Percentiles rank a stretch among this genome's conserved stretches.
These are phyloP conservation scores for Globisporangium nagaii DNA, from an alignment of 352 stramenopile species.

Conservation along the genomic window DNA sequence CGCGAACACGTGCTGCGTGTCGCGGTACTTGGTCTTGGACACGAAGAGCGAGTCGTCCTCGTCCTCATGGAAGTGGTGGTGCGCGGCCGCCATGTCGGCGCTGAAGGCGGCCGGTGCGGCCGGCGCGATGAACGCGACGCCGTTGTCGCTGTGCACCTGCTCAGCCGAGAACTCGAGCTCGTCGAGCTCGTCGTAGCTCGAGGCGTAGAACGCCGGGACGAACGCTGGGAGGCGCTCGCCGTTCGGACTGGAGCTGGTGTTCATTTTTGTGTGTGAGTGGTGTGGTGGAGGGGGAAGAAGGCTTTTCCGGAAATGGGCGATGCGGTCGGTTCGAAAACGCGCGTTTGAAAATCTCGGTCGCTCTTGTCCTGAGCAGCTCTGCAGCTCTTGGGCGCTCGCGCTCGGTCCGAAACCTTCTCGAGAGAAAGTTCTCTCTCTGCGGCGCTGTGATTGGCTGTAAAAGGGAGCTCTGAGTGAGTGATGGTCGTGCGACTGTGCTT, in stretches of 20 bases:
- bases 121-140: conserved; percentile 1
- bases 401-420: background rate
- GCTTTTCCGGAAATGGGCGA: conserved; percentile 10
- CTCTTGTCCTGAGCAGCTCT: background rate
- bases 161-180: conserved; percentile 14
- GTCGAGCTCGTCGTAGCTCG: conserved; percentile 30
- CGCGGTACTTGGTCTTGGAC: conserved; percentile 30
- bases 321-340: no score
- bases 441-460: conserved; percentile 23
- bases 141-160: conserved; percentile 22
- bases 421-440: conserved; percentile 29
- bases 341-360: background rate
- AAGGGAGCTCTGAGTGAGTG: conserved; percentile 10
- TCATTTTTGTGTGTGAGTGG: conserved; percentile 9
- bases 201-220: conserved; percentile 25
- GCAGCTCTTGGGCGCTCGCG: background rate
- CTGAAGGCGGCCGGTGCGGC: background rate
- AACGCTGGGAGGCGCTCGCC: conserved; percentile 16
- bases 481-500: conserved; percentile 11
- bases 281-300: background rate
- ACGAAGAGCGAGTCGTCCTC: conserved; percentile 8
- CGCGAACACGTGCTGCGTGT: conserved; percentile 42
- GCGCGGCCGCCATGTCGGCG: conserved; percentile 1
- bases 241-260: background rate
- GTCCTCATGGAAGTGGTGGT: conserved; percentile 6